A percentile compares a stretch with the other conserved stretches of the same genome.
phyloP scores from a whole-genome alignment of 106 monocot genomes.

The Acorus gramineus region DNA sequence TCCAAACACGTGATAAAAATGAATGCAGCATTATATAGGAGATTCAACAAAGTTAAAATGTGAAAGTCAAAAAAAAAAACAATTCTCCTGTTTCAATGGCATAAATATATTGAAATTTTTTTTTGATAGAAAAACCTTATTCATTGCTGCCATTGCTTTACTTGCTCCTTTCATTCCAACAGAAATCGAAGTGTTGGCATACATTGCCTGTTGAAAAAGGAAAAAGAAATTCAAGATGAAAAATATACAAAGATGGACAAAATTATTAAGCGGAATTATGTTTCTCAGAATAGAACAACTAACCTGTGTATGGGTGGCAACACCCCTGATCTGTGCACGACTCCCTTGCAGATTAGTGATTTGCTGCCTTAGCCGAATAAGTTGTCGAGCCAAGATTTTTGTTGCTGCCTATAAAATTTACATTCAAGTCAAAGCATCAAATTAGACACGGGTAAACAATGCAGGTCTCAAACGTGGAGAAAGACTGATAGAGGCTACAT shows the following conservation, averaged over 20 bases:
- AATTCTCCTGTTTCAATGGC: neutral
- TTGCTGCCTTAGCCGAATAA: conserved; percentile 88
- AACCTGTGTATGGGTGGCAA: conserved; percentile 96
- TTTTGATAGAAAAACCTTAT: conserved; percentile 41
- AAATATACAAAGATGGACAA: neutral
- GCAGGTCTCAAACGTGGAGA: neutral
- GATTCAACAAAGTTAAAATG: neutral
- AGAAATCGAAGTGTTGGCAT: conserved; percentile 96
- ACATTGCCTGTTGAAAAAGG: conserved; percentile 63
- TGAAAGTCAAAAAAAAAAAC: neutral
- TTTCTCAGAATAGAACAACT: neutral
- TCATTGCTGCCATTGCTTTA: conserved; percentile 98
- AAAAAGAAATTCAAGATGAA: neutral
- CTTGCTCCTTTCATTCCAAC: conserved; percentile 98
- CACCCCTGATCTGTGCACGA: conserved; percentile 90
- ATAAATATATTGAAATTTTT: neutral
- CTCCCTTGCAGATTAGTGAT: conserved; percentile 95
- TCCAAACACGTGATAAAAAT: neutral
- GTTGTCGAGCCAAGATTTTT: conserved; percentile 88
- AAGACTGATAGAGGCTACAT: neutral
- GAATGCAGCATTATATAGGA: neutral
- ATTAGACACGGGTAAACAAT: conserved; percentile 5
- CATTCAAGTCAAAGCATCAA: neutral
- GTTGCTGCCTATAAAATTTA: conserved; percentile 67
- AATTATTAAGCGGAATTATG: neutral